These are phyloP conservation scores for Penicillium cataractarum DNA, from an alignment of 495 filamentous ascomycete species.

Conservation along the genomic window DNA sequence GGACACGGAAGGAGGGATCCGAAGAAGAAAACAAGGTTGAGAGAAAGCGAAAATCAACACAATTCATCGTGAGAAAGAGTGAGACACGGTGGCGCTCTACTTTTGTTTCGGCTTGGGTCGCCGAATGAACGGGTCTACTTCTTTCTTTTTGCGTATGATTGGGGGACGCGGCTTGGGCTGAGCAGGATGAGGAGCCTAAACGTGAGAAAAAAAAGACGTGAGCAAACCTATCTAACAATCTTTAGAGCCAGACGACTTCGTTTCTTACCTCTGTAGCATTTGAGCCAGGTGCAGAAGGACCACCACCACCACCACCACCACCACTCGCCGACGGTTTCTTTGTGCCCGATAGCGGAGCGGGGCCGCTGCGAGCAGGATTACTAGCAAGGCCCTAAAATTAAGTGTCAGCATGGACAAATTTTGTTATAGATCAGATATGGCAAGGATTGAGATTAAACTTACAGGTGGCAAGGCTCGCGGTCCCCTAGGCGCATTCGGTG, in stretches of 20 bases:
- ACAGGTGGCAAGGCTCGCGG: conserved; percentile 32
- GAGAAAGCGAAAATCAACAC: not conserved
- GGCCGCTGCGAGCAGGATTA: conserved; percentile 45
- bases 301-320: not conserved
- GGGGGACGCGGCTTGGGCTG: conserved; percentile 33
- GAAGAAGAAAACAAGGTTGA: conserved; percentile 9
- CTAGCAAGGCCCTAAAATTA: conserved; percentile 36
- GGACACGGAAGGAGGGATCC: not conserved
- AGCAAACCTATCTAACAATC: conserved; percentile 16
- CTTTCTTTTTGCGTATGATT: conserved; percentile 51
- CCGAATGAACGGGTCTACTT: conserved; percentile 55
- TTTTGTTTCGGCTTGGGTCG: conserved; percentile 46
- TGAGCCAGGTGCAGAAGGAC: conserved; percentile 16
- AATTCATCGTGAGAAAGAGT: not conserved
- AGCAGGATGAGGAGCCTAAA: conserved; percentile 16
- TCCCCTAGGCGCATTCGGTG: conserved; percentile 26
- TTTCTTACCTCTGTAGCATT: conserved; percentile 29
- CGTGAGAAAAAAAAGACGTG: conserved; percentile 1
- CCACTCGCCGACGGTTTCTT: conserved; percentile 12
- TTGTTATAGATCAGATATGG: not conserved
- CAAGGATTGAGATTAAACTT: conserved; percentile 14
- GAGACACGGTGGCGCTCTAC: conserved; percentile 15
- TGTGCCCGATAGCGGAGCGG: conserved; percentile 30
- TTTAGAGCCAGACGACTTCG: not conserved
- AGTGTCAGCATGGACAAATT: conserved; percentile 12